Evolutionary conservation across 139 green algal species (phyloP).

Genomic region (Edaphochlamys debaryana): DNA sequence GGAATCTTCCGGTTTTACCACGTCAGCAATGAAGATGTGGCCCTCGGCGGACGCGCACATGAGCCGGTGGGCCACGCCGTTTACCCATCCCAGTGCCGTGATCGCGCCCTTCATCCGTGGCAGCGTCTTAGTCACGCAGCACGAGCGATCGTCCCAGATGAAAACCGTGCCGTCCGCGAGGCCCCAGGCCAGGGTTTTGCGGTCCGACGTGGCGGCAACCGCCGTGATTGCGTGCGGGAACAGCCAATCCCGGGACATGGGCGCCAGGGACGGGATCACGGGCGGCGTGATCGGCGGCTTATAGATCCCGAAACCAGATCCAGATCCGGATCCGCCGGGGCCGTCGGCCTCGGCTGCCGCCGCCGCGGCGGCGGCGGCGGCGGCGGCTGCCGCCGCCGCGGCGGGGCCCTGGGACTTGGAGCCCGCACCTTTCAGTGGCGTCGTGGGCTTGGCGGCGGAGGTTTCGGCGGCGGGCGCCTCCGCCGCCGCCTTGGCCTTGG

Average conservation of each 20-base stretch:
- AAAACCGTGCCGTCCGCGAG: conserved; percentile 48
- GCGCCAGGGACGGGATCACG: not conserved
- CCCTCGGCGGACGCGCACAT: conserved; percentile 41
- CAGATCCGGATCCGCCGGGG: no score
- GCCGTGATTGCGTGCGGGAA: conserved; percentile 50
- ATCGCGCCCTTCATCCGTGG: conserved; percentile 43
- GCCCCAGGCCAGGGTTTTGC: conserved; percentile 54
- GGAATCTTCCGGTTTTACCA: conserved; percentile 51
- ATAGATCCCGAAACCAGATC: no score
- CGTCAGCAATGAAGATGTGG: conserved; percentile 49
- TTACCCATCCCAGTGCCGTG: conserved; percentile 49
- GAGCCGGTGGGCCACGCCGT: conserved; percentile 45
- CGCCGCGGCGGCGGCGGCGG: no score
- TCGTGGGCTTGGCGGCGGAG: not conserved
- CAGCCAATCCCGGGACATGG: conserved; percentile 38
- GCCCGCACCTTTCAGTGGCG: not conserved
- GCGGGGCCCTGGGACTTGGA: not conserved
- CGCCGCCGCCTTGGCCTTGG: not conserved
- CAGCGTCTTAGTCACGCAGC: conserved; percentile 40
- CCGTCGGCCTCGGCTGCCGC: no score
- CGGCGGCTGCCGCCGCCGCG: no score
- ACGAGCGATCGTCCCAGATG: conserved; percentile 57
- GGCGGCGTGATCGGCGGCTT: not conserved
- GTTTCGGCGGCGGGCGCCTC: not conserved
- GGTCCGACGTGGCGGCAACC: conserved; percentile 24